A percentile compares a stretch with the other conserved stretches of the same genome.
These are phyloP conservation scores for Candida endomychidarum DNA, from an alignment of 805 yeast genomes.

Conservation along the genomic window DNA sequence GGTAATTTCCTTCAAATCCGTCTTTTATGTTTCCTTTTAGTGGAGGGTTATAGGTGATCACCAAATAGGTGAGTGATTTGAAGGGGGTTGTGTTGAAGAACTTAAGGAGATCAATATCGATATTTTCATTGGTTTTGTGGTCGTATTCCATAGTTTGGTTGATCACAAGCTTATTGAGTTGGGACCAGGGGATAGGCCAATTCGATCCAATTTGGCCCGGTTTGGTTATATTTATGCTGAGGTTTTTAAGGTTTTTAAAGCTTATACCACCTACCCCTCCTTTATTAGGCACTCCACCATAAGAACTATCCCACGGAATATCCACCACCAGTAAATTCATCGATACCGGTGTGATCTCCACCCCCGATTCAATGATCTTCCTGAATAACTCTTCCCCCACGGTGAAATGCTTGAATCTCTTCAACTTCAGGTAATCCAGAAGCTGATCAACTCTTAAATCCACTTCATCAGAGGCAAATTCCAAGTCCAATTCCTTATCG, in stretches of 20 bases:
- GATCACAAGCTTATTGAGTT: constrained; percentile 11
- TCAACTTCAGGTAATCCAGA: neutral
- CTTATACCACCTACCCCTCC: too few relatives aligned
- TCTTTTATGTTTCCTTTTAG: constrained; percentile 55
- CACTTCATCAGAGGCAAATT: constrained; percentile 8
- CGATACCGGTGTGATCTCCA: constrained; percentile 7
- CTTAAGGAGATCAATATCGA: constrained; percentile 39
- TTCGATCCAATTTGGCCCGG: too few relatives aligned
- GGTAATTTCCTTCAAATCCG: constrained; percentile 73
- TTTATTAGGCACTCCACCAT: too few relatives aligned
- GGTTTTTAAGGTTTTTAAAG: too few relatives aligned
- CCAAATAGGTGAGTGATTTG: constrained; percentile 35
- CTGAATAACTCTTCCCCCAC: constrained; percentile 1
- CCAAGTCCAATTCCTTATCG: constrained; percentile 18
- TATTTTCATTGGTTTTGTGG: constrained; percentile 36
- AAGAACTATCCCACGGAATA: too few relatives aligned
- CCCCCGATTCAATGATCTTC: neutral
- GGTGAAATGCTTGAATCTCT: constrained; percentile 3
- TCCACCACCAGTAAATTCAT: constrained; percentile 11
- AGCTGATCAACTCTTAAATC: constrained; percentile 8
- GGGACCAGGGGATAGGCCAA: constrained; percentile 6
- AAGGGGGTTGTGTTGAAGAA: constrained; percentile 6
- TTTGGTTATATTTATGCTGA: constrained; percentile 1
- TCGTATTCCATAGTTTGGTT: constrained; percentile 10
- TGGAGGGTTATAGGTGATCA: constrained; percentile 61